Percentiles rank a stretch among this genome's conserved stretches.
Conservation (phyloP, 805 yeast species). For the Cyberlindnera petersonii region DNA sequence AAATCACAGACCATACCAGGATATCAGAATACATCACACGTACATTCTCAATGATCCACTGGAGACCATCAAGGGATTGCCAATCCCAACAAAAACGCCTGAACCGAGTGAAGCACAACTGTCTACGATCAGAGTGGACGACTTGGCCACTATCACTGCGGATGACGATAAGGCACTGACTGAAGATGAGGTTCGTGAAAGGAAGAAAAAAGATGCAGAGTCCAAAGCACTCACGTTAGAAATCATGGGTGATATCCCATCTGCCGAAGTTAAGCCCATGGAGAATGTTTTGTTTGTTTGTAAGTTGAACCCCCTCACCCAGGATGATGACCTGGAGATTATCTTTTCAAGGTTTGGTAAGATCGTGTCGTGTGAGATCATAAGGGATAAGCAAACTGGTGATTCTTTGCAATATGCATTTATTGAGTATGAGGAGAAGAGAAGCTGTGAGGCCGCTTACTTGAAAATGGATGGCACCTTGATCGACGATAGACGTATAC, state of each 20-base stretch:
- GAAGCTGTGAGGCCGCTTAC: conserved; percentile 59
- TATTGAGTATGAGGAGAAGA: conserved; percentile 47
- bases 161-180: conserved; percentile 23
- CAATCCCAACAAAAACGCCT: conserved; percentile 31
- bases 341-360: conserved; percentile 63
- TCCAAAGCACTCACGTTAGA: conserved; percentile 61
- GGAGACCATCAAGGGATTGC: conserved; percentile 30
- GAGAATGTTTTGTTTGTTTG: conserved; percentile 62
- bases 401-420: conserved; percentile 60
- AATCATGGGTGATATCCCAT: conserved; percentile 59
- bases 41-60: conserved; percentile 54
- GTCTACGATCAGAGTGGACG: conserved; percentile 29
- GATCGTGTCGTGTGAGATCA: conserved; percentile 47
- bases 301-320: conserved; percentile 58
- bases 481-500: conserved; percentile 60
- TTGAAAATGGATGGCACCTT: conserved; percentile 56
- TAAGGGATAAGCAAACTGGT: conserved; percentile 44
- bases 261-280: conserved; percentile 54
- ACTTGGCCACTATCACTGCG: conserved; percentile 20
- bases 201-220: conserved; percentile 35
- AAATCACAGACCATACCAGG: conserved; percentile 39
- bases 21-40: conserved; percentile 49
- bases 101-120: conserved; percentile 35
- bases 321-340: conserved; percentile 48
- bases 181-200: conserved; percentile 27